phyloP scores from a whole-genome alignment of 345 rosid species.

The Ailanthus altissimus region DNA sequence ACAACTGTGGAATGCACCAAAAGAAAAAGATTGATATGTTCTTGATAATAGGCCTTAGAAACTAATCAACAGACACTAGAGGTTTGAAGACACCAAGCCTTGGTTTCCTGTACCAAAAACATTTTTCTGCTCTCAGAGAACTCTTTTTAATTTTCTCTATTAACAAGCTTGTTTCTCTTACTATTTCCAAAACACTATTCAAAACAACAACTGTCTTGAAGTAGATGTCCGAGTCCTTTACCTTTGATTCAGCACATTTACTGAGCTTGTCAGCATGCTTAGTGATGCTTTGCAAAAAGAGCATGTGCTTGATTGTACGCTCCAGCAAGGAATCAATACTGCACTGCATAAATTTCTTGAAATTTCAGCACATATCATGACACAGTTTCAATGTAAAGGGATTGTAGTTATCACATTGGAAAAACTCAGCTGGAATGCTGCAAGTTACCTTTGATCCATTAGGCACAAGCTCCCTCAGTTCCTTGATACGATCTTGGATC shows the following conservation, averaged over 20 bases:
- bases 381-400: slow-evolving; percentile 8
- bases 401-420: not conserved
- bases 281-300: slow-evolving; percentile 75
- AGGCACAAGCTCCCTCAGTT: slow-evolving; percentile 94
- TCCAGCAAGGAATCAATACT: slow-evolving; percentile 97
- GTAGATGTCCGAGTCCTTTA: slow-evolving; percentile 23
- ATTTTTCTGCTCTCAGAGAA: not conserved
- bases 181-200: not conserved
- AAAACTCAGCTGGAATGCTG: slow-evolving; percentile 14
- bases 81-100: not conserved
- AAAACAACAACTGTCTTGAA: not conserved
- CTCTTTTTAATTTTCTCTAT: not conserved
- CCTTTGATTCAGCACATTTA: slow-evolving; percentile 72
- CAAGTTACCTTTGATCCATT: slow-evolving; percentile 88
- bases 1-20: not conserved
- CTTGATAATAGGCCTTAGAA: not conserved
- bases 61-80: not conserved
- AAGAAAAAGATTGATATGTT: not conserved
- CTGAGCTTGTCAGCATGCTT: slow-evolving; percentile 89
- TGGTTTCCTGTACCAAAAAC: not conserved
- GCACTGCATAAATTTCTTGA: slow-evolving; percentile 61
- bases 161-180: not conserved
- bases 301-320: slow-evolving; percentile 93
- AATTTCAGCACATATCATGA: slow-evolving; percentile 30
- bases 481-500: slow-evolving; percentile 96